Conservation (phyloP, 371 early-diverging fungal species). For the Coemansia sp. region DNA sequence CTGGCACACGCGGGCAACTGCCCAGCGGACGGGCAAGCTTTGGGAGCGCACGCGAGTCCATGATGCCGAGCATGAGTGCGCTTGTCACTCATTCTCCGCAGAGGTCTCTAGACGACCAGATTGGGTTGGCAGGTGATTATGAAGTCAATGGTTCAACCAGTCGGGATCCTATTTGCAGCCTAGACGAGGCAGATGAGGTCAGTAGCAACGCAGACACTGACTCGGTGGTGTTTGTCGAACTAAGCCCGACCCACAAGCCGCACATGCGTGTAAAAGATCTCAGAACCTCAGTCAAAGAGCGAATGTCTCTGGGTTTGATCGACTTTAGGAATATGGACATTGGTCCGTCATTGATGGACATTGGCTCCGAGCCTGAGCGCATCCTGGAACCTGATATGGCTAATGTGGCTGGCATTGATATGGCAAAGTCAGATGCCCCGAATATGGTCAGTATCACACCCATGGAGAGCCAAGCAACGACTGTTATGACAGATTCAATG, state of each 20-base stretch:
- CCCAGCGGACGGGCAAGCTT: constrained; percentile 33
- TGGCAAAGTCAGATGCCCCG: neutral
- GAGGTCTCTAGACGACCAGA: constrained; percentile 3
- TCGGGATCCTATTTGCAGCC: neutral
- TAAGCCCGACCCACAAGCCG: neutral
- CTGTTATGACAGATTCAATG: constrained; percentile 1
- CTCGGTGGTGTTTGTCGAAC: neutral
- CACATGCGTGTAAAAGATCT: constrained; percentile 24
- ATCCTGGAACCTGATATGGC: neutral
- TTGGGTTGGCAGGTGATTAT: neutral
- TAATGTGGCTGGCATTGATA: neutral
- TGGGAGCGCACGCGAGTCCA: constrained; percentile 18
- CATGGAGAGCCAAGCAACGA: constrained; percentile 27
- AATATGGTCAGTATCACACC: neutral
- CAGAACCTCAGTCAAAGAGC: constrained; percentile 22
- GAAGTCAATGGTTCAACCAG: neutral
- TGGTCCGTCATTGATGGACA: constrained; percentile 26
- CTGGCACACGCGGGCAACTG: neutral
- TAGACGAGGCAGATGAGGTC: neutral
- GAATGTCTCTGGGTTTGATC: constrained; percentile 49
- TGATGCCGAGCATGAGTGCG: constrained; percentile 23
- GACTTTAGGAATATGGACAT: constrained; percentile 47
- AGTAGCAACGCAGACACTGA: neutral
- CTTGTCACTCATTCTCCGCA: constrained; percentile 28
- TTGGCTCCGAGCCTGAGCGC: neutral